Conservation (phyloP, 2,329 filamentous ascomycete species). For the Neofusicoccum parvum region DNA sequence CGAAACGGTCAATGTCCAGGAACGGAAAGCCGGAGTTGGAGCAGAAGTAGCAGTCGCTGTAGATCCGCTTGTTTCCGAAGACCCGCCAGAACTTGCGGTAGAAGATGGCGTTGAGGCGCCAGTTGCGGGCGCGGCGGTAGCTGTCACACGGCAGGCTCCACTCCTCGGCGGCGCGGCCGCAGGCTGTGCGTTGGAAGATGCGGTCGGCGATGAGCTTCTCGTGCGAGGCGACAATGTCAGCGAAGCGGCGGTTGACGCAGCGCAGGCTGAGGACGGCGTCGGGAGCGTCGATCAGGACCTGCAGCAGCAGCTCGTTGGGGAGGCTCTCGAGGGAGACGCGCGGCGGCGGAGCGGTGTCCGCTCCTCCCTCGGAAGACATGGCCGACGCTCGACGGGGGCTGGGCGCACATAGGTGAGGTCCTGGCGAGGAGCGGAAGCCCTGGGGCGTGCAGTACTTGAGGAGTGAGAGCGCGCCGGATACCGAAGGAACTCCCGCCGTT, state of each 20-base stretch:
- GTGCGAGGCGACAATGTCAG: constrained; percentile 9
- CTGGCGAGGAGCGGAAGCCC: neutral
- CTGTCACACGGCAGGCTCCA: constrained; percentile 11
- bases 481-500: neutral
- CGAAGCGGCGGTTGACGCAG: constrained; percentile 18
- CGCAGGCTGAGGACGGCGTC: constrained; percentile 17
- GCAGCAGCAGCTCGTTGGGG: constrained; percentile 20
- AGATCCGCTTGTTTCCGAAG: constrained; percentile 18
- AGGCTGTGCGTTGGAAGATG: constrained; percentile 3
- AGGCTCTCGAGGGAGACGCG: constrained; percentile 10
- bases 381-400: neutral
- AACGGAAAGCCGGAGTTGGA: constrained; percentile 19
- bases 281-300: neutral
- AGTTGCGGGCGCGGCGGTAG: constrained; percentile 18
- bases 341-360: neutral
- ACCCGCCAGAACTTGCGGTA: constrained; percentile 22
- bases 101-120: constrained; percentile 20
- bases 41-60: constrained; percentile 20
- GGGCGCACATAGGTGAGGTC: constrained; percentile 4
- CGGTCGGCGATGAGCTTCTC: constrained; percentile 19
- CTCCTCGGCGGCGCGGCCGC: constrained; percentile 13
- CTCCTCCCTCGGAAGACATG: constrained; percentile 7
- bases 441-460: neutral
- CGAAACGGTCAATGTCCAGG: constrained; percentile 20
- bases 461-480: neutral